phyloP scores from a whole-genome alignment of 768 basidiomycete genomes.

The Vararia minispora region DNA sequence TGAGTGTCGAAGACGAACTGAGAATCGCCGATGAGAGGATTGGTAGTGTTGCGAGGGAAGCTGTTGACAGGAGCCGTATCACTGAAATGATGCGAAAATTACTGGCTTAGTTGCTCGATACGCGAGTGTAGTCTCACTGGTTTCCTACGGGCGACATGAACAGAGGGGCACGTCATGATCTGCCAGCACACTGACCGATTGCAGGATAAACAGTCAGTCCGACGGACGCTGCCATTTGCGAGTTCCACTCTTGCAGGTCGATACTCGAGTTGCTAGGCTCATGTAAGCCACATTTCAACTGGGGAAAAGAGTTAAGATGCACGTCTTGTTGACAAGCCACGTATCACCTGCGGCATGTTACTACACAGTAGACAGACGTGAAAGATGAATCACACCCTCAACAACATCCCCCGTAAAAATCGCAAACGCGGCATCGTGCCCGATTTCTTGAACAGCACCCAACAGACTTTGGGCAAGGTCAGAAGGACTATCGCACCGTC shows the following conservation, averaged over 20 bases:
- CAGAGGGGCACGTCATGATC: neutral
- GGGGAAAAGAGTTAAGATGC: no score
- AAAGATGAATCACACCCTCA: conserved; percentile 33
- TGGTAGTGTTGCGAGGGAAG: conserved; percentile 41
- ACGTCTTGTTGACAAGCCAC: conserved; percentile 37
- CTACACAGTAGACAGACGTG: no score
- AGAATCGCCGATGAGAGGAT: conserved; percentile 20
- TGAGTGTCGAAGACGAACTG: conserved; percentile 52
- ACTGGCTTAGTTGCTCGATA: neutral
- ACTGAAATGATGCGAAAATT: conserved; percentile 23
- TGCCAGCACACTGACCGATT: conserved; percentile 26
- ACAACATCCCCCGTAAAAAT: conserved; percentile 60
- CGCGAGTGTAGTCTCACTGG: conserved; percentile 28
- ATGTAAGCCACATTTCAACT: no score
- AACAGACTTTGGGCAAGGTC: conserved; percentile 1
- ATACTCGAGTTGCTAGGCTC: conserved; percentile 21
- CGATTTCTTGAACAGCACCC: neutral
- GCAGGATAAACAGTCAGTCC: conserved; percentile 34
- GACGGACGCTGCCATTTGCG: conserved; percentile 31
- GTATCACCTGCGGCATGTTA: conserved; percentile 28
- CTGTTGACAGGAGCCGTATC: conserved; percentile 47
- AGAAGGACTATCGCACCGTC: neutral
- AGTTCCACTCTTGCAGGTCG: conserved; percentile 35
- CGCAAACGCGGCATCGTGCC: conserved; percentile 27
- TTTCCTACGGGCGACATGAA: conserved; percentile 20